Base-by-base conservation (phyloP, 768 basidiomycete genomes). In the Tylopilus plumbeoviolaceoides region DNA sequence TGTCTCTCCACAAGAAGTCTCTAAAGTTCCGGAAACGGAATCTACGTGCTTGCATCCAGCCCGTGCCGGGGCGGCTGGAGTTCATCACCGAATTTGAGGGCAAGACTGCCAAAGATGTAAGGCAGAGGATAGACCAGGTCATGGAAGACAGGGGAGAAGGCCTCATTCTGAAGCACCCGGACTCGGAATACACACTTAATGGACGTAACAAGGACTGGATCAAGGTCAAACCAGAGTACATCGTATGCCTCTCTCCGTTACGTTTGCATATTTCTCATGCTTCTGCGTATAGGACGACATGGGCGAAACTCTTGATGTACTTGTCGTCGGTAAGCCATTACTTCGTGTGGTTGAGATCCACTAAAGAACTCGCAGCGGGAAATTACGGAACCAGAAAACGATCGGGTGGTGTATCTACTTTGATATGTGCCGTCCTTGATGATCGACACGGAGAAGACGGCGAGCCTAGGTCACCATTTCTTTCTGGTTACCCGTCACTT, bases 161-260 rank as follows among this genome's bases (percentile, higher is more conserved):
- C 0, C 73, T 99, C 12, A 88, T 98, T 8, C 79, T 98, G 54
- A 99, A 99, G 68, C 87, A 93, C 59, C 85, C 86, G 0, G 71
- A 80, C 21, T 82, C 88, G 0, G 78, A 84, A 55, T 99, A 99
- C 68, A 76, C 83, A 12, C 73, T 97, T 40, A 94, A 95, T 60
- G 92, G 90, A 1, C 77, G 97, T 53, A 91, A 89, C 60, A 81
- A 84, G 67, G 87, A 91, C 61, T 99, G 97, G 95, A 83, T 95
- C 63, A 99, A 99, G 74, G 87, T 93, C 21, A 91, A 91, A 62
- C 89, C 89, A 1, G 90, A 92, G 66, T 93, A 91, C 58, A 89
- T 90, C 84, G 89, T 89, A 58, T 47, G 72, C 65, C 23, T 11
- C 1, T 17, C 7, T 23, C 2, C 4, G 3, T 39, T 9, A 5